A percentile compares a stretch with the other conserved stretches of the same genome.
phyloP scores from a whole-genome alignment of 192 early-diverging fungal species.

The Endogone sp. region DNA sequence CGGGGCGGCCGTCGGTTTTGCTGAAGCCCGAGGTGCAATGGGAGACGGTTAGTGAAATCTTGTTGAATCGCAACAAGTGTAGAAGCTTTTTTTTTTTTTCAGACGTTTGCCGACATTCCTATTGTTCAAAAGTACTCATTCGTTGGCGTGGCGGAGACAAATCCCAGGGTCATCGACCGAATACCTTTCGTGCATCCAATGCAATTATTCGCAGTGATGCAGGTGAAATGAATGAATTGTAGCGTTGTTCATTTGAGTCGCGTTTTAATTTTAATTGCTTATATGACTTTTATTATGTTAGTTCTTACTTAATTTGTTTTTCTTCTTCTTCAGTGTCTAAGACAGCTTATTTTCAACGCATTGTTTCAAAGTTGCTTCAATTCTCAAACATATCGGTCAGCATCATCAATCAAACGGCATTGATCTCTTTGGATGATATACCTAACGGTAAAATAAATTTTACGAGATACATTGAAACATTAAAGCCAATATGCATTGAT shows the following conservation, averaged over 20 bases:
- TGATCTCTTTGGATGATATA: not conserved
- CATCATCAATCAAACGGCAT: not conserved
- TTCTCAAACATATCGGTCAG: constrained; percentile 8
- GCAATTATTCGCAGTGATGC: not conserved
- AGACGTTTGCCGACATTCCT: not conserved
- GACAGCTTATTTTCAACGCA: constrained; percentile 40
- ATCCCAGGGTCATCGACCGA: constrained; percentile 26
- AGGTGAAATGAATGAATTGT: too few relatives aligned
- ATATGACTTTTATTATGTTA: too few relatives aligned
- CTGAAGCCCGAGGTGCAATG: not conserved
- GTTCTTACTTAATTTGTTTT: too few relatives aligned
- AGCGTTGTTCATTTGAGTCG: too few relatives aligned
- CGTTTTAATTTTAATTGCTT: too few relatives aligned
- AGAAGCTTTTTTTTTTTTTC: too few relatives aligned
- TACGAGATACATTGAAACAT: too few relatives aligned
- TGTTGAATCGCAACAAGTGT: too few relatives aligned
- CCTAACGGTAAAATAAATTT: not conserved
- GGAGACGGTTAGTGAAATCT: not conserved
- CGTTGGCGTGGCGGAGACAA: constrained; percentile 2
- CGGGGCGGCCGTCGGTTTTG: not conserved
- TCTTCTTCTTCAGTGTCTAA: constrained; percentile 31
- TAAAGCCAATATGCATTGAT: too few relatives aligned
- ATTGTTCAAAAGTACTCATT: not conserved
- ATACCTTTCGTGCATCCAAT: constrained; percentile 29
- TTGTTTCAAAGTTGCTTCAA: constrained; percentile 48